phyloP scores from a whole-genome alignment of 1,139 yeast genomes.

The Taphrina sp. region DNA sequence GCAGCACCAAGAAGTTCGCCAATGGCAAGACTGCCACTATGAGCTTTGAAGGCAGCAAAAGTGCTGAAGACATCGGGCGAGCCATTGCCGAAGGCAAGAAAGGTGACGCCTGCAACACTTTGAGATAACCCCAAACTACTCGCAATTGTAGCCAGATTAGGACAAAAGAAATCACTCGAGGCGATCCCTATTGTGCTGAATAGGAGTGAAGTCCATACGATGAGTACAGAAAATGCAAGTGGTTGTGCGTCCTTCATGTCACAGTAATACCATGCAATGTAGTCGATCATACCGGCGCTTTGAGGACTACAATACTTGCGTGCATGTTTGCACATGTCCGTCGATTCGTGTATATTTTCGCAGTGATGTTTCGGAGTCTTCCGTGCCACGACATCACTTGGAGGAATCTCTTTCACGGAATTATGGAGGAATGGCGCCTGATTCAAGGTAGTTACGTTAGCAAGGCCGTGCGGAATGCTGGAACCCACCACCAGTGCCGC shows the following conservation, averaged over 20 bases:
- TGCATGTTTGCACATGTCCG: slow-evolving; percentile 44
- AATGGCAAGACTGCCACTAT: slow-evolving; percentile 71
- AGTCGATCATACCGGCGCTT: slow-evolving; percentile 42
- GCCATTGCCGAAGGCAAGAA: slow-evolving; percentile 88
- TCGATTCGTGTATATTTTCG: slow-evolving; percentile 36
- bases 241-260: slow-evolving; percentile 37
- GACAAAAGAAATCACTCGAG: slow-evolving; percentile 73
- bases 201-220: slow-evolving; percentile 47
- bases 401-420: too few species aligned
- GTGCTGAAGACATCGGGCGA: slow-evolving; percentile 88
- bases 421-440: too few species aligned
- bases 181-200: slow-evolving; percentile 68
- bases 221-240: slow-evolving; percentile 33
- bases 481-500: too few species aligned
- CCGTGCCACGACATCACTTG: too few species aligned
- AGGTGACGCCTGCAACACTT: slow-evolving; percentile 79
- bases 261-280: slow-evolving; percentile 44
- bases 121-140: slow-evolving; percentile 63
- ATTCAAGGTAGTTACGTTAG: too few species aligned
- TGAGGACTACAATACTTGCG: slow-evolving; percentile 42
- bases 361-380: slow-evolving; percentile 34
- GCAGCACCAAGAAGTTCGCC: slow-evolving; percentile 90
- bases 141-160: slow-evolving; percentile 66
- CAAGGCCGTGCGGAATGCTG: too few species aligned
- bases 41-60: slow-evolving; percentile 69